Evolutionary conservation across 257 asterid species (phyloP).

Genomic region (Fraxinus cuspidata): DNA sequence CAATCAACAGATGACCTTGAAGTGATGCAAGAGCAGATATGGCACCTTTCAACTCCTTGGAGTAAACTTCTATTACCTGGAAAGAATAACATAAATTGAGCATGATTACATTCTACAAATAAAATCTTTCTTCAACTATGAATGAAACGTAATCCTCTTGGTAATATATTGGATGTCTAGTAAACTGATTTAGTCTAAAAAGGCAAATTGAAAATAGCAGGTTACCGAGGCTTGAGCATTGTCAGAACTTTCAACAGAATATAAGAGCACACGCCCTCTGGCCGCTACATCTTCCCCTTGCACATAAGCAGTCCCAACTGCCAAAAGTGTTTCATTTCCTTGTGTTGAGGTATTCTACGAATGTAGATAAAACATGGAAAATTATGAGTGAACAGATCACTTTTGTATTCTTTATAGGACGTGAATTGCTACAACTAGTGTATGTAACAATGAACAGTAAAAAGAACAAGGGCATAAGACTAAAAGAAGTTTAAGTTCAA

Average conservation of each 20-base stretch:
- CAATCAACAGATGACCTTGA: constrained; percentile 90
- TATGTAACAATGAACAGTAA: constrained; percentile 2
- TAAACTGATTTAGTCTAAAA: constrained; percentile 21
- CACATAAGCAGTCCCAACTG: constrained; percentile 94
- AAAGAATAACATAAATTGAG: constrained; percentile 27
- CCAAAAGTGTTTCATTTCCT: constrained; percentile 87
- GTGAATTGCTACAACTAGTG: constrained; percentile 14
- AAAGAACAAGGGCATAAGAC: not conserved
- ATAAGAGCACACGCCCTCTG: constrained; percentile 89
- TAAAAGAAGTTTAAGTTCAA: constrained; percentile 29
- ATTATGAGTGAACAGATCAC: constrained; percentile 13
- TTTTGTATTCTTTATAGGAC: constrained; percentile 9
- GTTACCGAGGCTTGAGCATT: constrained; percentile 64
- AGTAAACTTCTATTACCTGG: constrained; percentile 83
- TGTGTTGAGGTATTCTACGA: constrained; percentile 76
- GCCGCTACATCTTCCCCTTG: constrained; percentile 99
- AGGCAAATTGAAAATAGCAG: constrained; percentile 16
- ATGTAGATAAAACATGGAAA: constrained; percentile 20
- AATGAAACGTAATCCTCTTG: constrained; percentile 22
- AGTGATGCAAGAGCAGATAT: constrained; percentile 97
- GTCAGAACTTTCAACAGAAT: constrained; percentile 74
- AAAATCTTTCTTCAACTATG: constrained; percentile 4
- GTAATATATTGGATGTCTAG: constrained; percentile 21
- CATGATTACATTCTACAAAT: constrained; percentile 15
- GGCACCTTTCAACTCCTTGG: constrained; percentile 98